Percentiles rank a stretch among this genome's conserved stretches.
Evolutionary conservation across 768 basidiomycete genomes (phyloP).

Genomic region (Leucogyrophana mollusca): DNA sequence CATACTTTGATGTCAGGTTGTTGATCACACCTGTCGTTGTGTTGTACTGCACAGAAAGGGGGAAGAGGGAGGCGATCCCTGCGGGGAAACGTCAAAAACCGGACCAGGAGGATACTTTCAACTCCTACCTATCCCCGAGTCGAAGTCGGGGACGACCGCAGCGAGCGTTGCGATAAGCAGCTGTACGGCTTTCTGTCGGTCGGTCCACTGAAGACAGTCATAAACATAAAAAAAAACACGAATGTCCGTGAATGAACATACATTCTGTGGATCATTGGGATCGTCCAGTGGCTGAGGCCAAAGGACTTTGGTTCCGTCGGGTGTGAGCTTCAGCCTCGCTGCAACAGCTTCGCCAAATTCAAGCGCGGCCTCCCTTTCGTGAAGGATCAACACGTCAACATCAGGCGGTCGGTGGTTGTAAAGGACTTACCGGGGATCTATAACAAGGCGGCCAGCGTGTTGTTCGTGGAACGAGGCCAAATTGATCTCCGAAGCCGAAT

Average conservation of each 20-base stretch:
- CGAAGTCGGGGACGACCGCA: conserved; percentile 66
- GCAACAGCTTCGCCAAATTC: conserved; percentile 61
- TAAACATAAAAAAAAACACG: too few species aligned
- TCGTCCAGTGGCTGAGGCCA: conserved; percentile 71
- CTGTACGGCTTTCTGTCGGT: conserved; percentile 51
- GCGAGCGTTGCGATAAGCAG: conserved; percentile 62
- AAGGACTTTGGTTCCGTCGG: conserved; percentile 57
- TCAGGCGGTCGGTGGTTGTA: not conserved
- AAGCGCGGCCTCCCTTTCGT: conserved; percentile 54
- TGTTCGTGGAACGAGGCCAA: conserved; percentile 42
- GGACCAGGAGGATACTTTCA: not conserved
- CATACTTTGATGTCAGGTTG: conserved; percentile 56
- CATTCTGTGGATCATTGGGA: conserved; percentile 65
- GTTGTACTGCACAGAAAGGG: conserved; percentile 51
- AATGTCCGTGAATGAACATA: conserved; percentile 11
- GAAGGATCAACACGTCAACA: too few species aligned
- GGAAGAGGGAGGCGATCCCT: conserved; percentile 65
- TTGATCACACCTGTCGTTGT: conserved; percentile 60
- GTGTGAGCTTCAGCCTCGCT: conserved; percentile 52
- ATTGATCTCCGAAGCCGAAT: conserved; percentile 18
- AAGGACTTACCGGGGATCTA: conserved; percentile 45
- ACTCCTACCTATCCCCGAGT: conserved; percentile 56
- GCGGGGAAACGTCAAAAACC: not conserved
- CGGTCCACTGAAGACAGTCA: conserved; percentile 38
- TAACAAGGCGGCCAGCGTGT: conserved; percentile 49